These are phyloP conservation scores for Trichosporon faecale DNA, from an alignment of 1,284 basidiomycete species.

Conservation along the genomic window DNA sequence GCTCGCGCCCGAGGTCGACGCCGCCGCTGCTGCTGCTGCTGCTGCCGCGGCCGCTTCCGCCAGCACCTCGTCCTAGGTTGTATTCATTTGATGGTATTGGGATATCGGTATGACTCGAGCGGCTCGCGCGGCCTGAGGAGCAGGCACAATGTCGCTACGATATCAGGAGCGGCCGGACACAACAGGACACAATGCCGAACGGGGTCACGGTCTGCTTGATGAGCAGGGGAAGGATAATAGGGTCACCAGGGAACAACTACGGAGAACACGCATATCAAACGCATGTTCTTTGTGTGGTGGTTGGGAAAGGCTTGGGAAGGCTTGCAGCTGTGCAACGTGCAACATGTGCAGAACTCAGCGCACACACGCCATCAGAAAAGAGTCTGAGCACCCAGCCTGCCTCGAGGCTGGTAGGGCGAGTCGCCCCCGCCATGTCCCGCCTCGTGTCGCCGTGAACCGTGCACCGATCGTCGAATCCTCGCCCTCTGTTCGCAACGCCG, in stretches of 20 bases:
- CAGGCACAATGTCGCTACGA: too few species aligned
- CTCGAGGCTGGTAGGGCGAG: background rate
- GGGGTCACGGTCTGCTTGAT: background rate
- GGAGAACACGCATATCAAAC: background rate
- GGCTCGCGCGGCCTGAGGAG: too few species aligned
- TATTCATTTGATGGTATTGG: constrained; percentile 8
- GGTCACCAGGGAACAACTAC: background rate
- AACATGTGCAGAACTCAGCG: too few species aligned
- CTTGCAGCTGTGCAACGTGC: too few species aligned
- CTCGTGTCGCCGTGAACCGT: background rate
- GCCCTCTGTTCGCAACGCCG: background rate
- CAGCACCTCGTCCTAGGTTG: constrained; percentile 4
- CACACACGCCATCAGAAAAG: background rate
- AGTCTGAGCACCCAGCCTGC: background rate
- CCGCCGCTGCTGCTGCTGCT: constrained; percentile 5
- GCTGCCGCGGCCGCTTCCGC: background rate
- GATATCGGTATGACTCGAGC: background rate
- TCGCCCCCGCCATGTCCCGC: background rate
- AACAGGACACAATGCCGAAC: background rate
- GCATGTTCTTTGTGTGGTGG: background rate
- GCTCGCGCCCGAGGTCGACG: constrained; percentile 29
- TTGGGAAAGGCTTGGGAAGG: background rate
- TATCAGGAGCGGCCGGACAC: background rate
- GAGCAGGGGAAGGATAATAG: background rate
- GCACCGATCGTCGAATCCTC: background rate